Conservation (phyloP, 257 asterid species). For the Parsonsia alboflavescens region DNA sequence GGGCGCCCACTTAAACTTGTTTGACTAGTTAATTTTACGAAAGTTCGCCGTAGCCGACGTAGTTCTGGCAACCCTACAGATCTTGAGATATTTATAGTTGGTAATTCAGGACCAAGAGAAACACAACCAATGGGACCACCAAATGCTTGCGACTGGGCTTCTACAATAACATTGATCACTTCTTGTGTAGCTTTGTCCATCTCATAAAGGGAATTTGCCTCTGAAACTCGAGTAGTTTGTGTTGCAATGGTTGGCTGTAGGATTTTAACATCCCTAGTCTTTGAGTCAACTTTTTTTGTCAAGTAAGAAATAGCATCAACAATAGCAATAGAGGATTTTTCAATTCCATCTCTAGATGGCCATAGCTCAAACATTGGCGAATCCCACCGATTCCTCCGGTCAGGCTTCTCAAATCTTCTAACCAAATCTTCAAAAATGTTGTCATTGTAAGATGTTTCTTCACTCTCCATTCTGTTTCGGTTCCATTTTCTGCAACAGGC, state of each 20-base stretch:
- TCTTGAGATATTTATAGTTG: conserved; percentile 55
- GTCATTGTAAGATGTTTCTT: conserved; percentile 51
- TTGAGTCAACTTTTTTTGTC: conserved; percentile 81
- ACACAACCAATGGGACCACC: conserved; percentile 64
- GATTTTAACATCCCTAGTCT: conserved; percentile 67
- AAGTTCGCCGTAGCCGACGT: conserved; percentile 77
- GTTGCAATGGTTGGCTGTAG: conserved; percentile 96
- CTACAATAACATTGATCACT: conserved; percentile 61
- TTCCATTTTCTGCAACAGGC: conserved; percentile 69
- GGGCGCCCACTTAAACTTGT: conserved; percentile 93
- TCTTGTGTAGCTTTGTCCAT: conserved; percentile 90
- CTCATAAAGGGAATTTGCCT: conserved; percentile 83
- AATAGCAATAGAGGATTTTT: conserved; percentile 54
- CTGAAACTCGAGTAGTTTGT: conserved; percentile 51
- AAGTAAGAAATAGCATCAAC: conserved; percentile 67
- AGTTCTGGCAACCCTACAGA: conserved; percentile 83
- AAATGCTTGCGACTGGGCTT: conserved; percentile 76
- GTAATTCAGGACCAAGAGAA: conserved; percentile 63
- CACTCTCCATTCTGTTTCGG: conserved; percentile 47
- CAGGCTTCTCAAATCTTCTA: conserved; percentile 92
- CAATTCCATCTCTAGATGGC: conserved; percentile 69
- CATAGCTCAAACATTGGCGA: conserved; percentile 81
- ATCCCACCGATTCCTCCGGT: conserved; percentile 89
- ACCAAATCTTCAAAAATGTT: conserved; percentile 68
- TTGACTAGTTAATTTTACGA: conserved; percentile 76